Evolutionary conservation across 768 basidiomycete species (phyloP).

Genomic region (Collybia sp.): DNA sequence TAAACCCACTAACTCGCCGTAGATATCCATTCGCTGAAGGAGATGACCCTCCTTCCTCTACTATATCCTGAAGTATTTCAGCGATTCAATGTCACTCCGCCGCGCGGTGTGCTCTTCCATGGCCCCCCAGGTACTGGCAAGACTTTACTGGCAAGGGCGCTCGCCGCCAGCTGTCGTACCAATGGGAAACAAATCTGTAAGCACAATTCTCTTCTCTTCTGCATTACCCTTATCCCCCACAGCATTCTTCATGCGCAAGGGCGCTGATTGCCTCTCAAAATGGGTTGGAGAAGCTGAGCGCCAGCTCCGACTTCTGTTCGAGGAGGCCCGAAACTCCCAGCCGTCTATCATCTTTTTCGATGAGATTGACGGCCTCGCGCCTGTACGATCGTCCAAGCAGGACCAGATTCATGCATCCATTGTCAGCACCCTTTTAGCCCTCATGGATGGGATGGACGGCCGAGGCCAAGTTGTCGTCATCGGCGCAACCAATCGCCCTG

Average conservation of each 20-base stretch:
- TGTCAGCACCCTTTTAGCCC: constrained; percentile 89
- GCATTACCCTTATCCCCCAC: neutral
- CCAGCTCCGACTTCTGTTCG: constrained; percentile 90
- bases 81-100: constrained; percentile 89
- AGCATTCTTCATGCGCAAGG: constrained; percentile 99
- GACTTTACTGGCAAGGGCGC: constrained; percentile 88
- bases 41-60: constrained; percentile 95
- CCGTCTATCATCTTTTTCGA: constrained; percentile 99
- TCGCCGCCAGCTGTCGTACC: constrained; percentile 88
- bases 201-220: constrained; percentile 22
- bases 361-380: constrained; percentile 97
- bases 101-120: constrained; percentile 94
- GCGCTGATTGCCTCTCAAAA: constrained; percentile 95
- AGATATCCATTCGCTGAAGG: constrained; percentile 97
- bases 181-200: constrained; percentile 84
- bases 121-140: constrained; percentile 99
- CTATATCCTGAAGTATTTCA: constrained; percentile 97
- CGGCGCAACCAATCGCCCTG: constrained; percentile 95
- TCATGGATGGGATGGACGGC: constrained; percentile 99
- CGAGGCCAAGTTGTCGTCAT: constrained; percentile 97
- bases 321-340: constrained; percentile 89
- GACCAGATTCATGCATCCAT: constrained; percentile 99
- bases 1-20: neutral
- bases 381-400: constrained; percentile 96
- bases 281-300: constrained; percentile 99